Percentiles rank a stretch among this genome's conserved stretches.
Conservation (phyloP, 2,329 filamentous ascomycete species). For the Fusarium sp. region DNA sequence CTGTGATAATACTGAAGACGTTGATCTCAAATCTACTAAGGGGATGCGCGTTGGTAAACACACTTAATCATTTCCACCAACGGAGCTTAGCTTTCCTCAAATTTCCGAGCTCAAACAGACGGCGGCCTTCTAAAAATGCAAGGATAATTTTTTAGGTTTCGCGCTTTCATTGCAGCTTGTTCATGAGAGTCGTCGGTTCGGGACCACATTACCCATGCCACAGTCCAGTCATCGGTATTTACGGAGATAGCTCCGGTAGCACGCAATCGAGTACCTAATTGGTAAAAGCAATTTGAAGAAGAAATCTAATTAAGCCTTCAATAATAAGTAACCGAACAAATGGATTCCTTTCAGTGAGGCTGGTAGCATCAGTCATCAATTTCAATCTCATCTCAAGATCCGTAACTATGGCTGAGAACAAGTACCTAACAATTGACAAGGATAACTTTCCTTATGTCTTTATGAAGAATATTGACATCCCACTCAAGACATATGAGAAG, state of each 20-base stretch:
- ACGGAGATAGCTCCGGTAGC: neutral
- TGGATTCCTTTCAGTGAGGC: neutral
- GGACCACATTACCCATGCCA: neutral
- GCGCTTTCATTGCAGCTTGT: neutral
- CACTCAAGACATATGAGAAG: constrained; percentile 5
- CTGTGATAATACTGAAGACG: neutral
- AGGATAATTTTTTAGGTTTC: neutral
- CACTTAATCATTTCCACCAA: neutral
- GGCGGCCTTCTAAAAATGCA: no score
- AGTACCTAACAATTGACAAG: neutral
- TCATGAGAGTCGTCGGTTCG: neutral
- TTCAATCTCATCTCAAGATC: neutral
- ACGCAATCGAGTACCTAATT: neutral
- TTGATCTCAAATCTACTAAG: neutral
- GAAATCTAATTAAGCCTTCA: no score
- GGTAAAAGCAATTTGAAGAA: no score
- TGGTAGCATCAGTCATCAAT: neutral
- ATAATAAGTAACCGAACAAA: no score
- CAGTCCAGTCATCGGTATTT: neutral
- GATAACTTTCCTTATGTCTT: constrained; percentile 7
- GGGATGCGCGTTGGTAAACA: neutral
- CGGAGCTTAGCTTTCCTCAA: accelerated
- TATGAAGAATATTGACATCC: neutral
- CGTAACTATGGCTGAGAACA: neutral
- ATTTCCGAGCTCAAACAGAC: neutral